Percentiles rank a stretch among this genome's conserved stretches.
These are phyloP conservation scores for Phycomyces nitens DNA, from an alignment of 192 early-diverging fungal genomes.

Conservation along the genomic window DNA sequence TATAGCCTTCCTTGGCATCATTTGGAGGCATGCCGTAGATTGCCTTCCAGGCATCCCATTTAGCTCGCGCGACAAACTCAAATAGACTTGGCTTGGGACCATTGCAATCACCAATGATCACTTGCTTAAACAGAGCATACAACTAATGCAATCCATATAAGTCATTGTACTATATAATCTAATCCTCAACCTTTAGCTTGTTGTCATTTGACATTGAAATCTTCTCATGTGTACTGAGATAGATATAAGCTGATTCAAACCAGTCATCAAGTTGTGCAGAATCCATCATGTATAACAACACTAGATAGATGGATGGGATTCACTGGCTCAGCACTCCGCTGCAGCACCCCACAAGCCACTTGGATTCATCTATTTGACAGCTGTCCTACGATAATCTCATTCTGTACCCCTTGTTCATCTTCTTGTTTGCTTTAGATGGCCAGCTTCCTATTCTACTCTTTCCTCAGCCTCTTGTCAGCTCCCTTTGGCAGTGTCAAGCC, in stretches of 20 bases:
- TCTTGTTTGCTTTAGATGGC: neutral
- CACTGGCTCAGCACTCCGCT: neutral
- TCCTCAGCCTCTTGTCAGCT: neutral
- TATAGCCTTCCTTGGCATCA: constrained; percentile 30
- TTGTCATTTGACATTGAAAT: constrained; percentile 19
- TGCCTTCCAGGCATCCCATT: constrained; percentile 46
- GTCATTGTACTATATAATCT: too few relatives aligned
- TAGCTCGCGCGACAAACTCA: constrained; percentile 42
- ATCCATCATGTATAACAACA: constrained; percentile 13
- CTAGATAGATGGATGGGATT: neutral
- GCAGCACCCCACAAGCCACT: neutral
- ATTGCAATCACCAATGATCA: constrained; percentile 40
- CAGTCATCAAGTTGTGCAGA: constrained; percentile 17
- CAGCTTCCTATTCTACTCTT: too few relatives aligned
- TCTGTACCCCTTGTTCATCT: neutral
- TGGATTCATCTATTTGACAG: neutral
- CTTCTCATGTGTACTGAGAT: constrained; percentile 16
- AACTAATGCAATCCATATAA: constrained; percentile 25
- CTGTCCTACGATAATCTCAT: neutral
- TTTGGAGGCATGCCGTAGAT: constrained; percentile 41
- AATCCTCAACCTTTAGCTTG: constrained; percentile 26
- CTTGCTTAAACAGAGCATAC: constrained; percentile 51
- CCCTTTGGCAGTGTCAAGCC: neutral
- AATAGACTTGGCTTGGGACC: constrained; percentile 36
- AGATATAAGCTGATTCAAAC: constrained; percentile 25